Conservation (phyloP, 1,139 yeast species). For the Magnusiomyces ingens region DNA sequence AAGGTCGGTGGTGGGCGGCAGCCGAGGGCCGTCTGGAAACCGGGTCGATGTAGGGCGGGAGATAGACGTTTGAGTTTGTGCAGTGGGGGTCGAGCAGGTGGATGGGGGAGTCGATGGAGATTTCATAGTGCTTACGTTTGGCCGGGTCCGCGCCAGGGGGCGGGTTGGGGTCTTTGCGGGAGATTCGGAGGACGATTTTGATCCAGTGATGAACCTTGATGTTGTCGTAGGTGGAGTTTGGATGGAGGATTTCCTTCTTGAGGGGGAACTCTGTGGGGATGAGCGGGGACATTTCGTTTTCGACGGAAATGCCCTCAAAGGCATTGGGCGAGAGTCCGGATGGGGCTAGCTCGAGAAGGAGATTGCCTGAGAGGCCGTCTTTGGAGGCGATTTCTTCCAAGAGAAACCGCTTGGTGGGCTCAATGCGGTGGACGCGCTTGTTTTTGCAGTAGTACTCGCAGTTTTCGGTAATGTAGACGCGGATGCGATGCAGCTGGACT, state of each 20-base stretch:
- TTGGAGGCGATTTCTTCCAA: constrained; percentile 73
- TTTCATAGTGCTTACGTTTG: constrained; percentile 76
- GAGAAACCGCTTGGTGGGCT: constrained; percentile 75
- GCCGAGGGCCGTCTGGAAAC: constrained; percentile 14
- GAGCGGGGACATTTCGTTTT: constrained; percentile 74
- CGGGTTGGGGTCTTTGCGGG: constrained; percentile 52
- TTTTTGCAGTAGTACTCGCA: constrained; percentile 81
- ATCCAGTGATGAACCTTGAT: constrained; percentile 93
- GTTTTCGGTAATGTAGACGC: constrained; percentile 82
- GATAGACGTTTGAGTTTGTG: constrained; percentile 31
- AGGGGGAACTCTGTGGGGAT: constrained; percentile 61
- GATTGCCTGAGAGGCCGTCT: constrained; percentile 37
- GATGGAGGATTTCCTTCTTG: constrained; percentile 49
- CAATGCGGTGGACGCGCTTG: constrained; percentile 84
- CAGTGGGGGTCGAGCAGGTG: constrained; percentile 54
- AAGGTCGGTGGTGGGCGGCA: constrained; percentile 10
- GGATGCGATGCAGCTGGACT: constrained; percentile 75
- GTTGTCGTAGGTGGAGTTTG: constrained; percentile 71
- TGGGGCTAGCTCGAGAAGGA: constrained; percentile 37
- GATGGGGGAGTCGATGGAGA: constrained; percentile 85
- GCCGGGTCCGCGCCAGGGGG: constrained; percentile 25
- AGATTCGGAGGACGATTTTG: constrained; percentile 72
- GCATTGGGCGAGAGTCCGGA: constrained; percentile 35
- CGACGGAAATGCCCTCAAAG: constrained; percentile 39
- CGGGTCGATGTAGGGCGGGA: constrained; percentile 34